phyloP scores from a whole-genome alignment of 352 stramenopile species.

The Globisporangium splendens region DNA sequence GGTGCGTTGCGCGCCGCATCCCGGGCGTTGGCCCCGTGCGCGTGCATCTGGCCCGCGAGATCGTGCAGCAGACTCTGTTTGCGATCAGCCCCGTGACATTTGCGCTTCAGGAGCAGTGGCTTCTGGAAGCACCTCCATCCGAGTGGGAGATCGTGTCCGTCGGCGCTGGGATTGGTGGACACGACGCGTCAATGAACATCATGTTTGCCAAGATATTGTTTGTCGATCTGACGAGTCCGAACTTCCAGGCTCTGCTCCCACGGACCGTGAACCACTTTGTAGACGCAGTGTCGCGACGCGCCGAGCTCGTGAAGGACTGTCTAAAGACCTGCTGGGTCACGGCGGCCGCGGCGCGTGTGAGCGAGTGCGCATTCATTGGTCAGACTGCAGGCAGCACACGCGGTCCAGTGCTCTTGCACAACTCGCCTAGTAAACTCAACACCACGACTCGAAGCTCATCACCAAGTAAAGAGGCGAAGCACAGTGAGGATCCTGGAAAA shows the following conservation, averaged over 20 bases:
- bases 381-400: constrained; percentile 13
- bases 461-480: constrained; percentile 20
- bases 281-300: constrained; percentile 67
- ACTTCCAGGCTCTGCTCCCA: constrained; percentile 70
- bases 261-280: constrained; percentile 85
- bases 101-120: constrained; percentile 87
- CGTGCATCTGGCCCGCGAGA: constrained; percentile 34
- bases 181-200: not conserved
- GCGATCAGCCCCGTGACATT: constrained; percentile 80
- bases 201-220: constrained; percentile 81
- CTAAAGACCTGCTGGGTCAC: constrained; percentile 81
- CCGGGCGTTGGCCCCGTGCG: constrained; percentile 64
- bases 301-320: constrained; percentile 84
- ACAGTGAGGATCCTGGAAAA: constrained; percentile 12
- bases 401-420: not conserved
- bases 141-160: constrained; percentile 72
- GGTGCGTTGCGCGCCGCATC: constrained; percentile 66
- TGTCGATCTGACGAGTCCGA: constrained; percentile 61
- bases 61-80: constrained; percentile 55
- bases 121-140: constrained; percentile 56
- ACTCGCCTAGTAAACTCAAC: constrained; percentile 3
- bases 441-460: not conserved
- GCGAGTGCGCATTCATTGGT: constrained; percentile 56
- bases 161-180: constrained; percentile 15
- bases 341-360: constrained; percentile 62